Evolutionary conservation across 1,284 basidiomycete genomes (phyloP).

Genomic region (Meira nashicola): DNA sequence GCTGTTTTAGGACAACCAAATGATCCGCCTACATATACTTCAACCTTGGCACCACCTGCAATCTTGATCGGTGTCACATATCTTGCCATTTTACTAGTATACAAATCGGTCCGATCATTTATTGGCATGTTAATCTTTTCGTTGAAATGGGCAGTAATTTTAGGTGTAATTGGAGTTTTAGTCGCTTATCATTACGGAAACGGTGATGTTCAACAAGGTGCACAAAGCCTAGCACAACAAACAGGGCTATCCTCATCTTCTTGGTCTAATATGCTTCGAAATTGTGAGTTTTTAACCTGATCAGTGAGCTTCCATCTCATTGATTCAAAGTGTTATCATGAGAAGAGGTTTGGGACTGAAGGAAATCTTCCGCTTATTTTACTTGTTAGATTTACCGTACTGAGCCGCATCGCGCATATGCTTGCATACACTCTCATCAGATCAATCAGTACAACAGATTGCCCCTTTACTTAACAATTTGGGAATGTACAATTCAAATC

Average conservation of each 20-base stretch:
- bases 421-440: neutral
- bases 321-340: neutral
- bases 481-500: no score
- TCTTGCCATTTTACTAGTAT: neutral
- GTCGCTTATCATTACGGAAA: conserved; percentile 7
- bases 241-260: neutral
- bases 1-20: conserved; percentile 1
- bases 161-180: neutral
- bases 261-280: conserved; percentile 6
- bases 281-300: conserved; percentile 1
- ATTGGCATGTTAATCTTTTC: conserved; percentile 6
- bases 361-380: neutral
- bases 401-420: neutral
- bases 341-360: neutral
- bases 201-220: conserved; percentile 6
- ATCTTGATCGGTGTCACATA: conserved; percentile 5
- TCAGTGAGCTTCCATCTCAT: neutral
- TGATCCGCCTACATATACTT: conserved; percentile 6
- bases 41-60: conserved; percentile 5
- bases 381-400: neutral
- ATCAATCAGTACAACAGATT: neutral
- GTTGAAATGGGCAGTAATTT: conserved; percentile 3
- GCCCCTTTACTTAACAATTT: neutral
- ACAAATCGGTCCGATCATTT: conserved; percentile 4
- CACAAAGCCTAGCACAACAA: neutral